Evolutionary conservation across 2,329 filamentous ascomycete species (phyloP).

Genomic region (Sporothrix pseudoabietina): DNA sequence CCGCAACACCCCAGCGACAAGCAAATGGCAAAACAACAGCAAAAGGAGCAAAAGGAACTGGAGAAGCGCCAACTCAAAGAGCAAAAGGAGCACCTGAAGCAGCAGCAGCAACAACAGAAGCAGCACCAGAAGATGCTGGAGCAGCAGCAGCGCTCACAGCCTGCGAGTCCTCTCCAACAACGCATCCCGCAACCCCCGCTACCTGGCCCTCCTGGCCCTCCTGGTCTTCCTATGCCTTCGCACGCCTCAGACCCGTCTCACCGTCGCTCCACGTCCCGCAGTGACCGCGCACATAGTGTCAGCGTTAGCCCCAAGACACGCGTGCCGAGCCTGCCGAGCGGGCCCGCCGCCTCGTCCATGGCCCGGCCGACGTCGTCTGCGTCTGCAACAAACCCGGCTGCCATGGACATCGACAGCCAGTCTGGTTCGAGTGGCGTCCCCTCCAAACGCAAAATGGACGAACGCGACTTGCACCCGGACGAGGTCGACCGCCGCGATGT

Average conservation of each 20-base stretch:
- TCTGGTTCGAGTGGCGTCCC: constrained; percentile 42
- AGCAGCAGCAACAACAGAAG: constrained; percentile 23
- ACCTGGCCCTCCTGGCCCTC: background rate
- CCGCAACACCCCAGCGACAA: constrained; percentile 23
- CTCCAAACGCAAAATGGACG: constrained; percentile 54
- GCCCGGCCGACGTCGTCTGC: constrained; percentile 27
- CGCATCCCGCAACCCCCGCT: constrained; percentile 39
- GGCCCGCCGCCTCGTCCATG: constrained; percentile 1
- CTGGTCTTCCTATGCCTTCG: background rate
- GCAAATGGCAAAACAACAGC: constrained; percentile 32
- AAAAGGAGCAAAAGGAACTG: constrained; percentile 5
- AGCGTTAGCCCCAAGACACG: constrained; percentile 80
- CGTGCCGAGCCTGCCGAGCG: constrained; percentile 40
- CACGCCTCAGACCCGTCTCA: constrained; percentile 45
- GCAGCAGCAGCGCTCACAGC: constrained; percentile 49
- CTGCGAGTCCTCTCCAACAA: constrained; percentile 64
- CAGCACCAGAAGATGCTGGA: constrained; percentile 27
- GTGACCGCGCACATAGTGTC: constrained; percentile 68
- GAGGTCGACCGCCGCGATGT: constrained; percentile 55
- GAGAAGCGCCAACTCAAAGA: constrained; percentile 1
- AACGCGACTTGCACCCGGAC: constrained; percentile 52
- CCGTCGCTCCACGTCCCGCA: constrained; percentile 56
- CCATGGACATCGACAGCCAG: constrained; percentile 40
- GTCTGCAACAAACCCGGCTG: background rate
- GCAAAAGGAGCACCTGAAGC: constrained; percentile 4